phyloP scores from a whole-genome alignment of 2,329 filamentous ascomycete species.

The Triangularia verruculosa region DNA sequence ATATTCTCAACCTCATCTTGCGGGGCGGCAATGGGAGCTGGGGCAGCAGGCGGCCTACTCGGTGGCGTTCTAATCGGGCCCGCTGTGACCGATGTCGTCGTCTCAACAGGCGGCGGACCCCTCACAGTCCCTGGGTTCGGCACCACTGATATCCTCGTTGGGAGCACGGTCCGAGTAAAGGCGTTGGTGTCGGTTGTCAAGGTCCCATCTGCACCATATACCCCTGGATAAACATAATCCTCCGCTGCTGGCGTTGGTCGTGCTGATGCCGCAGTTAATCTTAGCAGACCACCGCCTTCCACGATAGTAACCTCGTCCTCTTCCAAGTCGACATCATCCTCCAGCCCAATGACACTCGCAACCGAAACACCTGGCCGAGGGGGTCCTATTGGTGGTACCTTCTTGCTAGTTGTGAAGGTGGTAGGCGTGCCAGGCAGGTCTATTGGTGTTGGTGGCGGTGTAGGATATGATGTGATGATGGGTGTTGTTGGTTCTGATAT shows the following conservation, averaged over 20 bases:
- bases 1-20: neutral
- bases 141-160: slow-evolving; percentile 16
- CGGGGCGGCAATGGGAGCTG: neutral
- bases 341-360: neutral
- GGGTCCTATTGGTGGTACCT: slow-evolving; percentile 3
- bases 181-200: slow-evolving; percentile 23
- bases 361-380: neutral
- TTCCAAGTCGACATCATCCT: neutral
- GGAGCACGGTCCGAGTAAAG: slow-evolving; percentile 17
- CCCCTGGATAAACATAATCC: slow-evolving; percentile 20
- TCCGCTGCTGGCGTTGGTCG: slow-evolving; percentile 9
- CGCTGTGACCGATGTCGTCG: neutral
- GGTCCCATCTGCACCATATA: slow-evolving; percentile 16
- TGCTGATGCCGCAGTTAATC: neutral
- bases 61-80: neutral
- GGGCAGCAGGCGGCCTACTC: neutral
- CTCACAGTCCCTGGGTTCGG: slow-evolving; percentile 11
- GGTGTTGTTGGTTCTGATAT: slow-evolving; percentile 8
- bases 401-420: neutral
- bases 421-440: neutral
- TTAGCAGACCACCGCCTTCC: neutral
- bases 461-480: neutral
- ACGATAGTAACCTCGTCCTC: neutral
- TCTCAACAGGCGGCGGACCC: slow-evolving; percentile 20
- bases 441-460: neutral